A percentile compares a stretch with the other conserved stretches of the same genome.
These are phyloP conservation scores for Solanum arcanum DNA, from an alignment of 257 asterid genomes.

Conservation along the genomic window DNA sequence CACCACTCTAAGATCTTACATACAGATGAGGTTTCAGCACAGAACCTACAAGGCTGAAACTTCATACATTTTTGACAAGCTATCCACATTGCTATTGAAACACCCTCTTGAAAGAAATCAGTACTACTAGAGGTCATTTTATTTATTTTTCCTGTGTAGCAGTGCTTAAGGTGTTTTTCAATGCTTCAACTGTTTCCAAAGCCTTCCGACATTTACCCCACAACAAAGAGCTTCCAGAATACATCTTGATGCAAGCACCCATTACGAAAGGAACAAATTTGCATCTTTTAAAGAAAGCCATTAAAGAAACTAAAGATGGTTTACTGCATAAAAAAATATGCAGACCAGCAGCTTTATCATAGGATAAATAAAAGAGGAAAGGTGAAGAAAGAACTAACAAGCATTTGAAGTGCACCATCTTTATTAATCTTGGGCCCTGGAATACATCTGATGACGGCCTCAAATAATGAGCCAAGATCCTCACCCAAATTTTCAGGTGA, in stretches of 20 bases:
- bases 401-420: constrained; percentile 98
- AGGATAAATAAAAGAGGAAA: background rate
- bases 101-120: background rate
- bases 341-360: background rate
- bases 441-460: constrained; percentile 80
- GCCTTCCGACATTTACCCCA: background rate
- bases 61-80: background rate
- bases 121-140: background rate
- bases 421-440: constrained; percentile 84
- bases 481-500: constrained; percentile 75
- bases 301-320: background rate
- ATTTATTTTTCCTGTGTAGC: background rate
- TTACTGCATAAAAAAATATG: background rate
- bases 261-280: background rate
- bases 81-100: background rate
- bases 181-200: background rate
- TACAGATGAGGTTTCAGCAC: background rate
- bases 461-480: constrained; percentile 97
- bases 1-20: background rate
- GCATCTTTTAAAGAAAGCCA: background rate
- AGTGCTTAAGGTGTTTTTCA: background rate
- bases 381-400: constrained; percentile 42
- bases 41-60: background rate
- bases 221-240: background rate
- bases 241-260: background rate